Base-by-base conservation (phyloP, 331 rosid genomes). In the Prunus yedoensis region DNA sequence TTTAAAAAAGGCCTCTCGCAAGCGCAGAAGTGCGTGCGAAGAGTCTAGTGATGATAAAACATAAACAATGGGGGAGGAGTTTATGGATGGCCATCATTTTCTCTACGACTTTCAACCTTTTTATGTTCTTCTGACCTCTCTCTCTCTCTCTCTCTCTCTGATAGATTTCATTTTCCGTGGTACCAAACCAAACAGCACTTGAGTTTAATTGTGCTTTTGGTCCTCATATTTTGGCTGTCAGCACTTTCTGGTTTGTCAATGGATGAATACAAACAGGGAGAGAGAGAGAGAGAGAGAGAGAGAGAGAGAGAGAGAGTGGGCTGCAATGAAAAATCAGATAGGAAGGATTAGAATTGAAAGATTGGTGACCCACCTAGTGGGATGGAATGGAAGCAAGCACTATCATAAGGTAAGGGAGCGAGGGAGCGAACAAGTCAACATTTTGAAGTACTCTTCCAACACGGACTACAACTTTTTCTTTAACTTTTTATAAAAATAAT, bases 181-280 rank as follows among this genome's bases (percentile, higher is more conserved):
- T 89, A 91, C 97, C 85, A 74, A 61, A 78, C 75, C 38, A 32
- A 32, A 32, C 38, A 49, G 81, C 87, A 83, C 85, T 84, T 74
- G 23, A 75, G 64, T 73, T 76, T 73, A 54, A 62, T 56, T 77
- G 66, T 82, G 85, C 81, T 80, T 80, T 82, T 56, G 79, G 74
- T 83, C 89, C 89, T 84, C 86, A 73, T 68, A 53, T 87, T 81
- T 80, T 47, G 79, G 86, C 87, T 83, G 79, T 81, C 78, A 62
- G 87, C 88, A 73, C 16, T 61, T 81, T 72, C 12, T 61, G 82
- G 20, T n/a, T 35, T 74, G 93, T 88, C 97, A 86, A 86, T 85
- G 80, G 85, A 79, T 76, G 66, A 82, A 86, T 81, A 87, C 86
- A 81, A 53, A 73, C 74, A n/a, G n/a, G n/a, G n/a, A n/a, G n/a